Evolutionary conservation across 768 basidiomycete species (phyloP), one percentile per base, ranked within the genome.

Genomic region (Hypholoma fasciculare): DNA sequence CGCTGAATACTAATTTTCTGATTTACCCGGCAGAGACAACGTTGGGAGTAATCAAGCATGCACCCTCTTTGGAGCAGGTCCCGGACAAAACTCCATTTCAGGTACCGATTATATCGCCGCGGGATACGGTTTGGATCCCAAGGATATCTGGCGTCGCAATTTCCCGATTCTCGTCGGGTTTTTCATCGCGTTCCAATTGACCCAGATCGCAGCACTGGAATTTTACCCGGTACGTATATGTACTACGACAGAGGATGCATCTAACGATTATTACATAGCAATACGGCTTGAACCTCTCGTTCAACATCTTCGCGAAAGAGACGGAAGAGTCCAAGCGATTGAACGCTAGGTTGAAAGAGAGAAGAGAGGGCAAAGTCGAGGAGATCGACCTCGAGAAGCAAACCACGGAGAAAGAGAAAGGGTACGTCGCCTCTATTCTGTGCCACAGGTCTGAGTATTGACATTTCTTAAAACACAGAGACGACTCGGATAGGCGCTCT

Each of bases 41-140:
- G 67, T 89, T 61, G 81, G 86, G 44, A 74, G 81, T 1, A 88
- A 93, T 63, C 93, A 94, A 74, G 84, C 82, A 9, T 94, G 93
- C 71, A 90, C 90, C 0, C 72, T 94, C 19, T 82, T 81, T 56
- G 92, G 92, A n/a, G 74, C 89, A 1, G 63, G 68, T 3, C 71
- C 80, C 0, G 92, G 92, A 0, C 80, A 77, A 34, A 75, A 75
- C 54, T 51, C 74, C 30, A 83, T 94, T 56, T 61, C 72, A 9
- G 93, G 93, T 3, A 69, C 72, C 7, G 65, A 70, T 19, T 97
- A 97, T 70, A 72, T 95, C 49, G 61, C 73, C 11, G 82, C 79
- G 2, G 80, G 80, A 0, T 90, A 78, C 63, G 78, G 73, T 2
- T 65, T 88, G 51, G 67, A 77, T 49, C 66, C 71, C 19, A 70